Evolutionary conservation across 2,329 filamentous ascomycete species (phyloP).

Genomic region (Phialocephala subalpina): DNA sequence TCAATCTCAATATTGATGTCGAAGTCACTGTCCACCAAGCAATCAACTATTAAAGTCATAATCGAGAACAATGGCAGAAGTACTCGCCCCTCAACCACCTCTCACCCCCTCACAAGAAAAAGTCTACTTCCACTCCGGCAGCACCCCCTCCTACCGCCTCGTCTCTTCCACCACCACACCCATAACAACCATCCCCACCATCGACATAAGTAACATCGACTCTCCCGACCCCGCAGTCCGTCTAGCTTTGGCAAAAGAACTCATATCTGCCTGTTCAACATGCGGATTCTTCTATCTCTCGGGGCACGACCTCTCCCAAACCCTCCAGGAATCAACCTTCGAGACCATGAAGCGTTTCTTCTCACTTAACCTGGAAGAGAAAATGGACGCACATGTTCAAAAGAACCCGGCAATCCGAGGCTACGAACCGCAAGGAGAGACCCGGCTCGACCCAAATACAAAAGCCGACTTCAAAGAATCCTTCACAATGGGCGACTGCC

Average conservation of each 20-base stretch:
- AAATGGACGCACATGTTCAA: constrained; percentile 24
- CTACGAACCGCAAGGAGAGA: constrained; percentile 22
- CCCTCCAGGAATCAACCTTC: constrained; percentile 12
- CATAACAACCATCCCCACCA: constrained; percentile 21
- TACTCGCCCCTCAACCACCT: not conserved
- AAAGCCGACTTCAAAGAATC: constrained; percentile 18
- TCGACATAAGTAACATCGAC: constrained; percentile 16
- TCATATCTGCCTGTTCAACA: constrained; percentile 12
- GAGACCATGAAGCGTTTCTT: constrained; percentile 17
- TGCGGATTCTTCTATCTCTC: constrained; percentile 23
- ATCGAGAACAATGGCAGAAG: not conserved
- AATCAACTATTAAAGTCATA: not conserved
- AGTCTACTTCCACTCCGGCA: constrained; percentile 22
- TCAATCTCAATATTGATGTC: too few relatives aligned
- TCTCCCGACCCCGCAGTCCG: constrained; percentile 7
- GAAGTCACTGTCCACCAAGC: not conserved
- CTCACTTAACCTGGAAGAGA: constrained; percentile 7
- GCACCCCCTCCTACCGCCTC: constrained; percentile 19
- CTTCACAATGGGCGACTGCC: constrained; percentile 20
- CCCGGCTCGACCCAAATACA: constrained; percentile 16
- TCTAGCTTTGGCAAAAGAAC: constrained; percentile 11
- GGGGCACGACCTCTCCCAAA: constrained; percentile 18
- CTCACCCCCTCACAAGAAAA: not conserved
- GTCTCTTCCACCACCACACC: constrained; percentile 8
- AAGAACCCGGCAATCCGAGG: constrained; percentile 22